A percentile compares a stretch with the other conserved stretches of the same genome.
These are phyloP conservation scores for Pseudogymnoascus sp. DNA, from an alignment of 2,329 filamentous ascomycete genomes.

Conservation along the genomic window DNA sequence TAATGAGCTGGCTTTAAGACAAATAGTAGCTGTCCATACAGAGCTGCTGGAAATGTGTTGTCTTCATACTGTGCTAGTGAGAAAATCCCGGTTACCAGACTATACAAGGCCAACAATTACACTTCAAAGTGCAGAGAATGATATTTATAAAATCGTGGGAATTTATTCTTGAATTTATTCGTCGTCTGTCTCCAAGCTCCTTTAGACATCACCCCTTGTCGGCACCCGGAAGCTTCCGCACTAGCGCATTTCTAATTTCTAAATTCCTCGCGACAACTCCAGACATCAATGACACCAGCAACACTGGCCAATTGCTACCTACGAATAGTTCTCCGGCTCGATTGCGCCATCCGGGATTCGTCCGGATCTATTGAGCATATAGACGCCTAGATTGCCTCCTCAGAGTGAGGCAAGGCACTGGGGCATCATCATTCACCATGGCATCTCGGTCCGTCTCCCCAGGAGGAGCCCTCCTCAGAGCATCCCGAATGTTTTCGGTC, in stretches of 20 bases:
- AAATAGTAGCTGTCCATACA: background rate
- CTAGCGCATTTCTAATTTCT: slow-evolving; percentile 5
- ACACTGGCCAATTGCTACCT: background rate
- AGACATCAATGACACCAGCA: slow-evolving; percentile 1
- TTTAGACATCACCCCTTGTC: background rate
- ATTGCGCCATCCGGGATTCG: background rate
- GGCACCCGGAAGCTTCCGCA: slow-evolving; percentile 8
- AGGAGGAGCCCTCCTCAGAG: slow-evolving; percentile 66
- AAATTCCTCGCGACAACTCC: slow-evolving; percentile 11
- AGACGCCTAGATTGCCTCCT: slow-evolving; percentile 1
- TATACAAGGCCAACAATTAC: background rate
- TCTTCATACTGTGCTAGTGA: background rate
- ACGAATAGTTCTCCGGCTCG: slow-evolving; percentile 1
- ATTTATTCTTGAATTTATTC: background rate
- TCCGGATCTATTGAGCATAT: background rate
- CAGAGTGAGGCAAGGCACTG: background rate
- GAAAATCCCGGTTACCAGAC: background rate
- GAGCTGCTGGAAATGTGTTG: background rate
- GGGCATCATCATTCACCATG: slow-evolving; percentile 19
- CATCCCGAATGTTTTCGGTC: slow-evolving; percentile 84
- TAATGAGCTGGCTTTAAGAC: background rate
- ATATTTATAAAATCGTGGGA: background rate
- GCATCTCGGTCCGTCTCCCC: slow-evolving; percentile 44
- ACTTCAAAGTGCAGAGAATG: background rate
- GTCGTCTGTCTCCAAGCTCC: background rate